Base-by-base conservation (phyloP, 2,329 filamentous ascomycete genomes). In the Arachnomyces sp. region DNA sequence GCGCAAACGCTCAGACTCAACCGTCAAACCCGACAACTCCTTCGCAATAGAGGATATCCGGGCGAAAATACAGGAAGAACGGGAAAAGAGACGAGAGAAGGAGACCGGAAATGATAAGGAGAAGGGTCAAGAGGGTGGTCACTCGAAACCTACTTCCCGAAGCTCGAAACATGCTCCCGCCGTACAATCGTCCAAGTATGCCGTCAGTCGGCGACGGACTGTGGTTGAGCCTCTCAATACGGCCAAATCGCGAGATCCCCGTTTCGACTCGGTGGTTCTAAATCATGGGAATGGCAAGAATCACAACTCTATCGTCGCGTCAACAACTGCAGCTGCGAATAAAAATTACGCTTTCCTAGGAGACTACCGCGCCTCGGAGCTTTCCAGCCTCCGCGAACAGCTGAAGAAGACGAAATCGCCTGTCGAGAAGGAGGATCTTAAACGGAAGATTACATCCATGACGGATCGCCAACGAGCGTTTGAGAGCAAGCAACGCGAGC, bases 151-250 rank as follows among this genome's bases (percentile, higher is more conserved):
- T 45, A 31, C 31, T 34, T 28, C 28, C 25, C 74, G 82, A 16
- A 65, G 78, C 9, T 89, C 78, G 60, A 98, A 98, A 66, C 88
- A 96, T 65, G 92, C 92, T 0, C 92, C 92, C 0, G 78, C 80
- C 32, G 81, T 92, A 44, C 77, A 87, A 57, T 81, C 87, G 2
- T 87, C 84, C 60, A 93, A 90, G 65, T 78, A 78, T 36, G 83
- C 85, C 37, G 92, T 98, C 16, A 82, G 83, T 2, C 83, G 92
- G 41, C 82, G 77, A 55, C 84, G 90, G 38, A 80, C 82, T 42
- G 81, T 92, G 13, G 69, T 94, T 38, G 72, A 69, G 31, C 59
- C 66, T 3, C 63, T 66, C 2, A 63, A 71, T 28, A 60, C 59
- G 60, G 72, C 75, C 42, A 86, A 84, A 57, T 67, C 73, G 1